Conservation (phyloP, 306 rosid genomes). For the Sechiopsis laciniata region DNA sequence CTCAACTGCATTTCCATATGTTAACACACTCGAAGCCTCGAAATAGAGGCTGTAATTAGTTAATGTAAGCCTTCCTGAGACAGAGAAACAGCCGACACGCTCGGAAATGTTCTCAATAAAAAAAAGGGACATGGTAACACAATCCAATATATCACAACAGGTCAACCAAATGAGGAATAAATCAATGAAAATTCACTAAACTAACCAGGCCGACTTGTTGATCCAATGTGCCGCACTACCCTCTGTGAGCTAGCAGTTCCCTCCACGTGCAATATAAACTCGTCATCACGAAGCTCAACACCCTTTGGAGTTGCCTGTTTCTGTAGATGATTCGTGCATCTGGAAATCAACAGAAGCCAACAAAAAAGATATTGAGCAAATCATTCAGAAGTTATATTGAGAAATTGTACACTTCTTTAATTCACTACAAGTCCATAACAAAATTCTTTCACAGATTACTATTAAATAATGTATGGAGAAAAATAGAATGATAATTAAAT, state of each 20-base stretch:
- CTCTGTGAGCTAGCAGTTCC: slow-evolving; percentile 83
- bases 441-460: neutral
- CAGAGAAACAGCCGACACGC: slow-evolving; percentile 18
- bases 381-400: neutral
- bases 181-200: neutral
- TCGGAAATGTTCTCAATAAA: neutral
- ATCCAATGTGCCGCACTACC: slow-evolving; percentile 87
- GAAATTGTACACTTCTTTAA: neutral
- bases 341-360: slow-evolving; percentile 20
- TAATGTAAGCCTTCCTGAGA: slow-evolving; percentile 83
- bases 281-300: slow-evolving; percentile 63
- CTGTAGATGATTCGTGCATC: slow-evolving; percentile 56
- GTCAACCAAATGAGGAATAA: neutral
- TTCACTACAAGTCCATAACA: neutral
- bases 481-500: neutral
- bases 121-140: neutral
- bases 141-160: slow-evolving; percentile 1
- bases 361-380: neutral
- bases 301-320: slow-evolving; percentile 67
- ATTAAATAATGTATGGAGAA: neutral
- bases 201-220: slow-evolving; percentile 84
- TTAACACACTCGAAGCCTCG: slow-evolving; percentile 73
- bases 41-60: slow-evolving; percentile 83
- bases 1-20: slow-evolving; percentile 72
- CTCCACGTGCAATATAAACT: slow-evolving; percentile 77